Evolutionary conservation across 352 stramenopile genomes (phyloP), one percentile per base, ranked within the genome.

Genomic region (Paralagenidium karlingii): DNA sequence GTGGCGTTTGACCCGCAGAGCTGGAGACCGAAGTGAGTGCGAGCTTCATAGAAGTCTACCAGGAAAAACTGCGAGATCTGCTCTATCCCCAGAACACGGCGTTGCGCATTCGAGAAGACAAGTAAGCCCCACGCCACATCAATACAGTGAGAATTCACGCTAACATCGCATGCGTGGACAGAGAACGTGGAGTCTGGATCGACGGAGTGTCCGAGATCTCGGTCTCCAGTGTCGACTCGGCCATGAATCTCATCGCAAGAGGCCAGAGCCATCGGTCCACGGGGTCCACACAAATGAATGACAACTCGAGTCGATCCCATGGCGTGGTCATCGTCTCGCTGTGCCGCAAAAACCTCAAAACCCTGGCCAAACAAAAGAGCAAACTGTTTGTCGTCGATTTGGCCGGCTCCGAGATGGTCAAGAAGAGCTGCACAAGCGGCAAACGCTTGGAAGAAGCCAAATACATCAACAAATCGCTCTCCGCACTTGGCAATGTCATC

Each of bases 21-120:
- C 82, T 95, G 38, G 83, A 95, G 55, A 96, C 95, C n/a, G n/a
- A n/a, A n/a, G n/a, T 86, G 24, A 66, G 47, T 0, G 64, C 60
- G 1, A 79, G 64, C 19, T 77, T 76, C 40, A 36, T 82, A 20
- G 73, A 87, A 41, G 59, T 87, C n/a, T 82, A 84, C 25, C 68
- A 83, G 28, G 73, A 87, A 40, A 63, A 41, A 10, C 36, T 84
- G 19, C 60, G 65, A 2, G 73, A 84, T 49, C 46, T 87, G 43
- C 45, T 87, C 20, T 33, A n/a, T 47, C 63, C 67, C 38, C 90
- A 91, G 59, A 90, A 94, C 47, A 64, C 85, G 13, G 96, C 94
- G 49, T 48, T 96, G 16, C 82, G 89, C 45, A 75, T 96, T 11
- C 75, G 86, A n/a, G 86, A 95, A 52, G 80, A 96, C 50, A 55